Base-by-base conservation (phyloP, 2,329 filamentous ascomycete species). In the Colletotrichum sp. region DNA sequence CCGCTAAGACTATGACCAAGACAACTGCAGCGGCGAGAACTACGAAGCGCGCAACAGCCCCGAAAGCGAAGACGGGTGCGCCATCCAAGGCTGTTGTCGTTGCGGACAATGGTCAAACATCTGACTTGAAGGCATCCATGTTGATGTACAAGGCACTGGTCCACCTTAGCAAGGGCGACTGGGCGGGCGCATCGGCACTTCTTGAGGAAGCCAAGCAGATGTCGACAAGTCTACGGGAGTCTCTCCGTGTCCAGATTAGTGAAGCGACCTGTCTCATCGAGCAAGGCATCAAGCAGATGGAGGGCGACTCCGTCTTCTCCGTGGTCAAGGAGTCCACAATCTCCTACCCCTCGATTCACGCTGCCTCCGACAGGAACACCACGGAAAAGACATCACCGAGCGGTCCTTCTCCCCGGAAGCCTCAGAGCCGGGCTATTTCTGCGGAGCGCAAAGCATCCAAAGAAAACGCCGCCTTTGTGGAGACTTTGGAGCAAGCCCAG, bases 271-370 rank as follows among this genome's bases (percentile, higher is more conserved):
- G 93, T 62, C 90, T 94, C 59, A 88, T 95, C 76, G 89, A 92
- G 18, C 90, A 94, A 82, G 94, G 93, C 77, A 88, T 94, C 80
- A 91, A 93, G 63, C 90, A 93, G 80, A 95, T 98, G 87, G 90
- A 93, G 15, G 90, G 91, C 6, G 95, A 98, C 83, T 93, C 96
- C 4, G 94, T 97, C 5, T 98, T 96, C 83, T 98, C 95, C 21
- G 94, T 96, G 12, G 90, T 99, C 18, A 95, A 96, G 62, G 97
- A 99, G 80, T 98, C 97, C 1, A 98, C 96, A 0, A 93, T 98
- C 30, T 98, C 96, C 0, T 94, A 96, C 76, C 95, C 96, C 2
- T 93, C 95, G 0, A 88, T 96, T 49, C 86, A 86, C 28, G 81
- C 72, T 18, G 82, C 84, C 32, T 80, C 85, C 30, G 89, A 89